These are phyloP conservation scores for Pleodorina starrii DNA, from an alignment of 139 green algal species.

Conservation along the genomic window DNA sequence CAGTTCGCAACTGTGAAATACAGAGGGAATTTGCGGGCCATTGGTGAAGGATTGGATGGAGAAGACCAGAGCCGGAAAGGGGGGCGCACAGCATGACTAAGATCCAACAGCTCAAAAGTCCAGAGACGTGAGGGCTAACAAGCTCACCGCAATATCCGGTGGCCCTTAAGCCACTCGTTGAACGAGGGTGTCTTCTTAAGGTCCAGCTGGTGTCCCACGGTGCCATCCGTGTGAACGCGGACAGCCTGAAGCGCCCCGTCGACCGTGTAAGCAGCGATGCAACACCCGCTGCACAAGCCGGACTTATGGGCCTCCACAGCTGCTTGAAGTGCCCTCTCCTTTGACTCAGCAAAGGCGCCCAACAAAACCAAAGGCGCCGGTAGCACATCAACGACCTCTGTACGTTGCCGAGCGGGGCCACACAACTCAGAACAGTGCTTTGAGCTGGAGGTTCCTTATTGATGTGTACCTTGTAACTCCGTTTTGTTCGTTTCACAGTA, in stretches of 20 bases:
- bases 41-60: too few relatives aligned
- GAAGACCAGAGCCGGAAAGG: too few relatives aligned
- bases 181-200: neutral
- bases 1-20: conserved; percentile 8
- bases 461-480: conserved; percentile 9
- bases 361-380: conserved; percentile 4
- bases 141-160: neutral
- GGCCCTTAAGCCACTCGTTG: conserved; percentile 20
- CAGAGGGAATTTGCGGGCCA: too few relatives aligned
- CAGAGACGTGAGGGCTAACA: too few relatives aligned
- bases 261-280: neutral
- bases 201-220: neutral
- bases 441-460: neutral
- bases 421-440: neutral
- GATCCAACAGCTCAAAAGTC: too few relatives aligned
- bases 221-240: neutral
- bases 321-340: neutral
- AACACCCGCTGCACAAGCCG: neutral
- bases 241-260: neutral
- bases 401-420: neutral
- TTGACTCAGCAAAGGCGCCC: neutral
- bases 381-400: conserved; percentile 40
- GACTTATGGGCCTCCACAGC: neutral
- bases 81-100: too few relatives aligned
- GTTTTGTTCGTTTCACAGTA: neutral